These are phyloP conservation scores for Helminthosporium solani DNA, from an alignment of 2,329 filamentous ascomycete genomes.

Conservation along the genomic window DNA sequence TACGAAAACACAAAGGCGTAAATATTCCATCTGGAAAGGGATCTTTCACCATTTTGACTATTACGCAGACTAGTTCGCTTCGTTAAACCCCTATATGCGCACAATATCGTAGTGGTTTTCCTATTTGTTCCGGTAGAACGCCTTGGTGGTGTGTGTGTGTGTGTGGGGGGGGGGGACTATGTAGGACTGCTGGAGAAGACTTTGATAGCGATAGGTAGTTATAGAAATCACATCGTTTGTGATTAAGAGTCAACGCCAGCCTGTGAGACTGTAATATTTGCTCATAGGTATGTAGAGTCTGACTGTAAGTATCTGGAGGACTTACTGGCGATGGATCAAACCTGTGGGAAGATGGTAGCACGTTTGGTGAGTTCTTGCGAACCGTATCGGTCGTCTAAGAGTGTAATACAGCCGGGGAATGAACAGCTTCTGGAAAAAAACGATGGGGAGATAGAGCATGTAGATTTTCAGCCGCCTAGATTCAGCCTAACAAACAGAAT, in stretches of 20 bases:
- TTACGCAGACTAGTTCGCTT: too few relatives aligned
- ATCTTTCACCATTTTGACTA: too few relatives aligned
- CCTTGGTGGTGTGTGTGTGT: too few relatives aligned
- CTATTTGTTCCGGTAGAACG: too few relatives aligned
- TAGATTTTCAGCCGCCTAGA: too few relatives aligned
- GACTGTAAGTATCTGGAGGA: conserved; percentile 58
- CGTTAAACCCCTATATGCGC: too few relatives aligned
- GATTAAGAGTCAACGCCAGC: conserved; percentile 56
- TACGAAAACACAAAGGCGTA: too few relatives aligned
- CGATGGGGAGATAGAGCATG: conserved; percentile 52
- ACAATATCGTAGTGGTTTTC: too few relatives aligned
- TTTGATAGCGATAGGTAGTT: conserved; percentile 53
- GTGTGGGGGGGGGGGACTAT: too few relatives aligned
- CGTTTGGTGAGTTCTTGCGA: conserved; percentile 54
- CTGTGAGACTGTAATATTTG: conserved; percentile 50
- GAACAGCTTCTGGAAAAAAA: conserved; percentile 15
- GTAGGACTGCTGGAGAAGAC: conserved; percentile 54
- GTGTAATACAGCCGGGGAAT: conserved; percentile 4
- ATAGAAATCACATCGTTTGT: conserved; percentile 57
- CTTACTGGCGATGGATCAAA: conserved; percentile 48
- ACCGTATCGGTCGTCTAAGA: conserved; percentile 42
- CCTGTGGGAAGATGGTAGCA: conserved; percentile 55
- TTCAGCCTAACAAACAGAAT: too few relatives aligned
- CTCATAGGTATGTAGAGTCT: conserved; percentile 51
- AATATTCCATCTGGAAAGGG: too few relatives aligned